Evolutionary conservation across 2,329 filamentous ascomycete genomes (phyloP).

Genomic region (Xylariaceae sp.): DNA sequence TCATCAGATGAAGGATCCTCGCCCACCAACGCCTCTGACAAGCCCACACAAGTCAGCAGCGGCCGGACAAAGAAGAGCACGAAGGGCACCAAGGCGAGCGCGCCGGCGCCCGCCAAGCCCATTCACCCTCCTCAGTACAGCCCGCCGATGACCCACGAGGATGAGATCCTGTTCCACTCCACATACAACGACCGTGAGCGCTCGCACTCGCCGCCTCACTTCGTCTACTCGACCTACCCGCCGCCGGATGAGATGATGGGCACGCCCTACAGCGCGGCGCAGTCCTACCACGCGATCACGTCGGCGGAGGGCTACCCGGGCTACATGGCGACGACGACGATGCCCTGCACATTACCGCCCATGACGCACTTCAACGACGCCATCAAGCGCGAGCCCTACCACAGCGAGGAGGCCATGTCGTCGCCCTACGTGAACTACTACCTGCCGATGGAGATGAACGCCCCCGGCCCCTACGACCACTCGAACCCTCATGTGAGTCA

Average conservation of each 20-base stretch:
- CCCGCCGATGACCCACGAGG: slow-evolving; percentile 54
- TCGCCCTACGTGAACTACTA: slow-evolving; percentile 66
- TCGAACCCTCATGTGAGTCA: slow-evolving; percentile 71
- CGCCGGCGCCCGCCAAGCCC: slow-evolving; percentile 33
- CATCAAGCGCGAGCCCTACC: slow-evolving; percentile 60
- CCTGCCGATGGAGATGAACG: slow-evolving; percentile 59
- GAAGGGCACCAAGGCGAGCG: slow-evolving; percentile 38
- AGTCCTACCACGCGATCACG: slow-evolving; percentile 48
- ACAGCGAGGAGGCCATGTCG: slow-evolving; percentile 54
- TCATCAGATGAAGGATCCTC: slow-evolving; percentile 40
- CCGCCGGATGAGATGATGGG: slow-evolving; percentile 61
- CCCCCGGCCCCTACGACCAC: slow-evolving; percentile 58
- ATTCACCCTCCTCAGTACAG: slow-evolving; percentile 52
- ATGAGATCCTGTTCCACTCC: slow-evolving; percentile 61
- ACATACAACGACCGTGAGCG: slow-evolving; percentile 60
- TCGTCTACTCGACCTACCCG: slow-evolving; percentile 63
- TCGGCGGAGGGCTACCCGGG: slow-evolving; percentile 49
- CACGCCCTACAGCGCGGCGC: slow-evolving; percentile 51
- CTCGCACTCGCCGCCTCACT: slow-evolving; percentile 67
- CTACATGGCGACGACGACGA: slow-evolving; percentile 51
- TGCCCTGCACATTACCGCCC: slow-evolving; percentile 57
- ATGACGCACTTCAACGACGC: slow-evolving; percentile 60
- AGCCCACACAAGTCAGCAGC: slow-evolving; percentile 33
- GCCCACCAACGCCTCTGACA: slow-evolving; percentile 35
- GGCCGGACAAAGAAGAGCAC: slow-evolving; percentile 39